Base-by-base conservation (phyloP, 2,329 filamentous ascomycete species). In the Polychaeton citri region DNA sequence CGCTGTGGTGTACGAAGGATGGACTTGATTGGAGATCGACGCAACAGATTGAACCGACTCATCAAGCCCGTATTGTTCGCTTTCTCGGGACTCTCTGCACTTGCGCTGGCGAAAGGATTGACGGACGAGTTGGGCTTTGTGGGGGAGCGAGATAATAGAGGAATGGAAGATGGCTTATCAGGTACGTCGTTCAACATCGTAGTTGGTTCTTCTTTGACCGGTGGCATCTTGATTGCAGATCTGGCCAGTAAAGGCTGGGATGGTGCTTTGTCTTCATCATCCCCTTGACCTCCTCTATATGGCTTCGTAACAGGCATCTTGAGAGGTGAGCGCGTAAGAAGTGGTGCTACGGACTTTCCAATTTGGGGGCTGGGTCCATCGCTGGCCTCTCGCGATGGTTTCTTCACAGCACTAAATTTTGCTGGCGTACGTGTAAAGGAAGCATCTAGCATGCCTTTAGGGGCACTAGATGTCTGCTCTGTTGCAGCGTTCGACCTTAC, bases 1-100 rank as follows among this genome's bases (percentile, higher is more conserved):
- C 75, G 52, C 58, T 71, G 50, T 52, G 75, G 58, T 50, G 67
- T 58, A 63, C 74, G 71, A n/a, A 79, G 66, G 41, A 79, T 79
- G 1, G 73, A 77, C 46, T 71, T 76, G 40, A 78, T 63, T 9
- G 64, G 63, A n/a, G 61, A 59, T 19, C 68, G 49, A n/a, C 61
- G 68, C 19, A 73, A 66, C 5, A 74, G 48, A 38, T 64, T 62
- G 41, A 61, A 57, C 41, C 59, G 64, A 16, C 57, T 53, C 21
- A 64, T 53, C 18, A 62, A 49, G 32, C 60, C 58, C 37, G 52
- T 54, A 12, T 44, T 43, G 2, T 38, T 42, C 15, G 40, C 40
- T 34, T 53, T 52, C n/a, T 45, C 60, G 36, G 36, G 54, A 35
- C 43, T 57, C 13, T 34, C 31, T 12, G 17, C 17, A 3, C 34